A percentile compares a stretch with the other conserved stretches of the same genome.
Evolutionary conservation across 2,329 filamentous ascomycete genomes (phyloP).

Genomic region (Penicillium sp.): DNA sequence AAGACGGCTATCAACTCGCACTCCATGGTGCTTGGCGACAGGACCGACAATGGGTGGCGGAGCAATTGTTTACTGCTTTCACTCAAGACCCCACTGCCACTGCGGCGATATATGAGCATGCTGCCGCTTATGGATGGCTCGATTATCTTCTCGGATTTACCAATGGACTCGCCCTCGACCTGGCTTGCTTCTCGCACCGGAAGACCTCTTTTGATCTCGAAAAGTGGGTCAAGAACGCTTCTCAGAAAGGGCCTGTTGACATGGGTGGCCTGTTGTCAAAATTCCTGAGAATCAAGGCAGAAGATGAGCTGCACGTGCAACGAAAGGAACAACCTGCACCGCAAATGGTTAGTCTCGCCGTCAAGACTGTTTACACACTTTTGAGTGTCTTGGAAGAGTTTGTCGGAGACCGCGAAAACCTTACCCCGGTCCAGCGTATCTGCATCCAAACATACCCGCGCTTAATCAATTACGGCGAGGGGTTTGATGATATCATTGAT

Average conservation of each 20-base stretch:
- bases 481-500: conserved; percentile 86
- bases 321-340: conserved; percentile 60
- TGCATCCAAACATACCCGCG: conserved; percentile 91
- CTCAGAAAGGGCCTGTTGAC: conserved; percentile 57
- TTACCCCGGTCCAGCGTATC: conserved; percentile 74
- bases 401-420: conserved; percentile 55
- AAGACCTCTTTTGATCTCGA: conserved; percentile 72
- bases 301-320: conserved; percentile 70
- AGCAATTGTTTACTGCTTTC: conserved; percentile 71
- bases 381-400: conserved; percentile 72
- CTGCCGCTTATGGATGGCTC: conserved; percentile 75
- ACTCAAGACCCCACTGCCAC: conserved; percentile 63
- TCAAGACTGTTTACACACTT: conserved; percentile 77
- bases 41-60: conserved; percentile 78
- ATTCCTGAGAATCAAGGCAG: conserved; percentile 78
- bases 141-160: conserved; percentile 70
- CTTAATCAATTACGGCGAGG: conserved; percentile 92
- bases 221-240: conserved; percentile 69
- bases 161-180: conserved; percentile 79
- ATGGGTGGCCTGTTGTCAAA: conserved; percentile 68
- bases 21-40: conserved; percentile 88
- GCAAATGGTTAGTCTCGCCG: conserved; percentile 67
- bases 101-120: conserved; percentile 69
- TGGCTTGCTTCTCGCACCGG: conserved; percentile 78
- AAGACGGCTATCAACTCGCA: conserved; percentile 77